Conservation (phyloP, 441 rosid species). For the Populus hybrid region DNA sequence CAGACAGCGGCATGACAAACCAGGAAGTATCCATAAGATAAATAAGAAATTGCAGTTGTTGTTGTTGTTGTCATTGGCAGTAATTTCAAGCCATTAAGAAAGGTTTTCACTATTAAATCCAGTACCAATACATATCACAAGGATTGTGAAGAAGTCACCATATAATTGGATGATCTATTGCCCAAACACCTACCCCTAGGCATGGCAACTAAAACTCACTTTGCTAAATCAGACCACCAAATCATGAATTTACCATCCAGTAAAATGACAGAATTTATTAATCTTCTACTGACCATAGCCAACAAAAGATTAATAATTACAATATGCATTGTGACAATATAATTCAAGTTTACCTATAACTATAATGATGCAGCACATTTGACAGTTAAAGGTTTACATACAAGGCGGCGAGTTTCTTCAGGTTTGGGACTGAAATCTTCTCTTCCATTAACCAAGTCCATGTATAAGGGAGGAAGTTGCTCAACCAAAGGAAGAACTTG, state of each 20-base stretch:
- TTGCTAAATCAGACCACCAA: neutral
- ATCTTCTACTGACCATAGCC: neutral
- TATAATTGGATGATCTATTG: neutral
- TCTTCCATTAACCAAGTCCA: conserved; percentile 89
- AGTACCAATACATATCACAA: neutral
- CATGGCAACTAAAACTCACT: neutral
- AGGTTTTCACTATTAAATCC: neutral
- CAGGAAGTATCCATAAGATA: neutral
- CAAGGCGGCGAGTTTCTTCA: conserved; percentile 92
- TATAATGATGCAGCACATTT: neutral
- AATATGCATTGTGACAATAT: neutral
- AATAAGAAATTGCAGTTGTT: neutral
- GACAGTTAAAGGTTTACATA: conserved; percentile 36
- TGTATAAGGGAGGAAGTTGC: conserved; percentile 91
- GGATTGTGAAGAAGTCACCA: neutral
- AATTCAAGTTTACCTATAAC: neutral
- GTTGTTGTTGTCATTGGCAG: neutral
- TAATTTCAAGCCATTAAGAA: too few species aligned
- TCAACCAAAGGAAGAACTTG: conserved; percentile 92
- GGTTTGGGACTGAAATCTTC: conserved; percentile 94
- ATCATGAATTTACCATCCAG: neutral
- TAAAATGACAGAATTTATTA: neutral
- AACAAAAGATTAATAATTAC: neutral
- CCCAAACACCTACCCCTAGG: neutral
- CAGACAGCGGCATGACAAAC: conserved; percentile 4